Evolutionary conservation across 2,329 filamentous ascomycete species (phyloP).

Genomic region (Salinomyces thailandicus): DNA sequence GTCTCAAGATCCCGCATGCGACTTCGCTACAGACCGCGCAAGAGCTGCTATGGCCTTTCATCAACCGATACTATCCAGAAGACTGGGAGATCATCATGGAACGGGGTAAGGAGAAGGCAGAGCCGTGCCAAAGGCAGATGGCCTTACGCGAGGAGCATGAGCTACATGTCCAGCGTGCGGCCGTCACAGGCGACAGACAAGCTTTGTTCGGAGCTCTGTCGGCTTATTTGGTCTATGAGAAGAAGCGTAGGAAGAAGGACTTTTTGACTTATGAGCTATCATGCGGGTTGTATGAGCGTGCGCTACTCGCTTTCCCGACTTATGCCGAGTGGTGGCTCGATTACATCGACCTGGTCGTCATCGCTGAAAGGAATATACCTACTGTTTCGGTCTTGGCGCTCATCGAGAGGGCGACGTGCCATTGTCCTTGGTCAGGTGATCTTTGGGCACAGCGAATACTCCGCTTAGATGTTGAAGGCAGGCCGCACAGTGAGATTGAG

Average conservation of each 20-base stretch:
- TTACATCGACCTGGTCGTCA: constrained; percentile 61
- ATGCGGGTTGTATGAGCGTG: constrained; percentile 64
- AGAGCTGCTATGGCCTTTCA: constrained; percentile 57
- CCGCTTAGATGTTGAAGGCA: constrained; percentile 66
- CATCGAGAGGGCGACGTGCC: constrained; percentile 69
- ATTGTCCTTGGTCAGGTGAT: constrained; percentile 85
- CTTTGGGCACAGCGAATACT: constrained; percentile 87
- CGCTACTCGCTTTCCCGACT: constrained; percentile 60
- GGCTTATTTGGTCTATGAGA: constrained; percentile 80
- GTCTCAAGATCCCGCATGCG: constrained; percentile 61
- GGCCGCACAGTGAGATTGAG: constrained; percentile 71
- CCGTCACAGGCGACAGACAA: constrained; percentile 45
- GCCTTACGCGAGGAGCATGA: constrained; percentile 53
- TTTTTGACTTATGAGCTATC: constrained; percentile 44
- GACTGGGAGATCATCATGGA: constrained; percentile 67
- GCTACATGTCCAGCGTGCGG: constrained; percentile 51
- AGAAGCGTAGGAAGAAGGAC: constrained; percentile 38
- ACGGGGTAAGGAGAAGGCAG: constrained; percentile 52
- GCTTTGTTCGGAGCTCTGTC: constrained; percentile 45
- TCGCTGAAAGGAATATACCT: neutral
- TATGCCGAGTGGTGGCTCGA: constrained; percentile 75
- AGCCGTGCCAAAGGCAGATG: constrained; percentile 53
- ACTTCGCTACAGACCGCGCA: constrained; percentile 67
- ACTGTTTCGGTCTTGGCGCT: constrained; percentile 51
- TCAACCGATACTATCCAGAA: constrained; percentile 54